A percentile compares a stretch with the other conserved stretches of the same genome.
These are phyloP conservation scores for Apiosordaria backusii DNA, from an alignment of 495 filamentous ascomycete genomes.

Conservation along the genomic window DNA sequence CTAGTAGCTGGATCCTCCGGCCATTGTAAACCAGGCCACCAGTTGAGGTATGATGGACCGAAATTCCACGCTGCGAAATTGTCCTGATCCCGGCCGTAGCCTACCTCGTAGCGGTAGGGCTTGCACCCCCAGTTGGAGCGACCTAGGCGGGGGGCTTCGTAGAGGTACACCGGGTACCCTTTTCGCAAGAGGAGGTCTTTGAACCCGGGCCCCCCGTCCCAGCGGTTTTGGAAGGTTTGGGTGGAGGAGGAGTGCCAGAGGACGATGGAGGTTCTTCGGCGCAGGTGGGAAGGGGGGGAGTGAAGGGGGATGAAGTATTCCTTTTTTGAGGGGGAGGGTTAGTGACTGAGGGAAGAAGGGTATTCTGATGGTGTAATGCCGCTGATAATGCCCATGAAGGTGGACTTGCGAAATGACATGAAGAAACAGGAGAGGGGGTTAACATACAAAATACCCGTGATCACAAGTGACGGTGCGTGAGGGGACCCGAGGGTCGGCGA, in stretches of 20 bases:
- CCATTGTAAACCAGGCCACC: not conserved
- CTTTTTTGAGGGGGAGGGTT: not conserved
- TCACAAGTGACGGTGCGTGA: constrained; percentile 44
- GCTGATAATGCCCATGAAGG: no score
- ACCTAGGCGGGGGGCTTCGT: not conserved
- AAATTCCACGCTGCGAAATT: not conserved
- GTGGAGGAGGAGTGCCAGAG: not conserved
- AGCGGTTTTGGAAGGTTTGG: constrained; percentile 1
- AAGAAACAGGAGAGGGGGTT: not conserved
- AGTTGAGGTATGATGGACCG: not conserved
- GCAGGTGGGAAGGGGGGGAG: not conserved
- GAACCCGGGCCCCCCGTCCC: not conserved
- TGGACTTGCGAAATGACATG: not conserved
- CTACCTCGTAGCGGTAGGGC: not conserved
- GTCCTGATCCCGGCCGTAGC: not conserved
- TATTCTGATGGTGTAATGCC: no score
- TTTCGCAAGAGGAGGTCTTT: not conserved
- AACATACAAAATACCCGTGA: constrained; percentile 40
- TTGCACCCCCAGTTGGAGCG: not conserved
- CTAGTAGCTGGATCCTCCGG: not conserved
- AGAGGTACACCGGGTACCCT: not conserved
- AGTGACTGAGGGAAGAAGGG: no score
- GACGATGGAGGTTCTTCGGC: not conserved
- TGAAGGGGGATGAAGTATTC: not conserved
- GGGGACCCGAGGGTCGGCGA: constrained; percentile 29